phyloP scores from a whole-genome alignment of 768 basidiomycete species.

The Auricularia cornea region DNA sequence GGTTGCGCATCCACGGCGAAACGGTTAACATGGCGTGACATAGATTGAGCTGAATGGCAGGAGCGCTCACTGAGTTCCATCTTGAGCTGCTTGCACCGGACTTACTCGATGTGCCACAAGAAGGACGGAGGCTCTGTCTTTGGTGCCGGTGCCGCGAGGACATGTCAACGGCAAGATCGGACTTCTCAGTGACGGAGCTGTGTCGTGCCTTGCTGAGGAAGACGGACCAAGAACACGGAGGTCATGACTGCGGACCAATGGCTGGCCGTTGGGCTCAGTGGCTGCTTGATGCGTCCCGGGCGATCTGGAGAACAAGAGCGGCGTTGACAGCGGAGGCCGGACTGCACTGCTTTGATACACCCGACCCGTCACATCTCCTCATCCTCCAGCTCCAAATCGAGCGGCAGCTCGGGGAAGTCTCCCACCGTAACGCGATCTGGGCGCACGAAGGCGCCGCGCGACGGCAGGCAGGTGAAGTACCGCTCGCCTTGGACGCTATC shows the following conservation, averaged over 20 bases:
- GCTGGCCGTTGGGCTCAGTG: no score
- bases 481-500: slow-evolving; percentile 69
- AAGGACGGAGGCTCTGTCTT: no score
- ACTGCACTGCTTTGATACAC: neutral
- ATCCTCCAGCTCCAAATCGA: slow-evolving; percentile 66
- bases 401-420: slow-evolving; percentile 54
- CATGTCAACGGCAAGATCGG: neutral
- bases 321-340: neutral
- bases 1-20: no score
- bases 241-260: no score
- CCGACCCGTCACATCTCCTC: slow-evolving; percentile 47
- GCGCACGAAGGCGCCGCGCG: slow-evolving; percentile 79
- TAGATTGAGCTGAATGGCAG: neutral
- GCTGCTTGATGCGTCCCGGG: no score
- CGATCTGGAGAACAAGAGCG: no score
- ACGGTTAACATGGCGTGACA: neutral
- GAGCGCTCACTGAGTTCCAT: no score
- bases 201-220: no score
- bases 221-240: no score
- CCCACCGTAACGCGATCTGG: slow-evolving; percentile 76
- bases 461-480: slow-evolving; percentile 76
- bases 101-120: no score
- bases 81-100: no score
- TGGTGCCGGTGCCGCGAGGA: neutral
- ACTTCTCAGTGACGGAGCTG: neutral